phyloP scores from a whole-genome alignment of 2,329 filamentous ascomycete genomes.

The Apiospora rasikravindrae region DNA sequence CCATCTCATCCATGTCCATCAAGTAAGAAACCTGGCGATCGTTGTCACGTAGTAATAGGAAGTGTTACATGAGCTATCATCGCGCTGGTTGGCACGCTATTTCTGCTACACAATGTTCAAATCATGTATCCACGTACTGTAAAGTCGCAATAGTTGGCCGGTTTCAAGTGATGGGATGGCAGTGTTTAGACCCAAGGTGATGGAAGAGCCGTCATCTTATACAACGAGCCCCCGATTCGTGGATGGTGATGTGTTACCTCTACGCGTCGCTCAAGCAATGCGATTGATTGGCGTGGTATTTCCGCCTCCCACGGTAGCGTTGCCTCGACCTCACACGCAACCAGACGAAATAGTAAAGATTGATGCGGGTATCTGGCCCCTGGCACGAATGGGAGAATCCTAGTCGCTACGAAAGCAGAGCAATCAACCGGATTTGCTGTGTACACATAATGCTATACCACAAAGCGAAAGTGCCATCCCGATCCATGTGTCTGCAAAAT shows the following conservation, averaged over 20 bases:
- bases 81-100: neutral
- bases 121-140: neutral
- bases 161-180: neutral
- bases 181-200: neutral
- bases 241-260: neutral
- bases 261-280: neutral
- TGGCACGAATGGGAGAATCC: neutral
- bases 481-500: slow-evolving; percentile 72
- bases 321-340: neutral
- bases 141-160: neutral
- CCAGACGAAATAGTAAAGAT: neutral
- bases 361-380: neutral
- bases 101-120: neutral
- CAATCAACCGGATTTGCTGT: slow-evolving; percentile 56
- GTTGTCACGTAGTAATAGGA: neutral
- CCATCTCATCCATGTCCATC: neutral
- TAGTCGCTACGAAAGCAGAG: neutral
- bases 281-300: too few relatives aligned
- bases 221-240: neutral
- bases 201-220: neutral
- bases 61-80: too few relatives aligned
- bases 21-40: neutral
- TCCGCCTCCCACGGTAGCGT: too few relatives aligned
- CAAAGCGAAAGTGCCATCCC: slow-evolving; percentile 80
- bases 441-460: slow-evolving; percentile 84